A percentile compares a stretch with the other conserved stretches of the same genome.
Evolutionary conservation across 2,329 filamentous ascomycete species (phyloP).

Genomic region (Cryphonectria naterciae): DNA sequence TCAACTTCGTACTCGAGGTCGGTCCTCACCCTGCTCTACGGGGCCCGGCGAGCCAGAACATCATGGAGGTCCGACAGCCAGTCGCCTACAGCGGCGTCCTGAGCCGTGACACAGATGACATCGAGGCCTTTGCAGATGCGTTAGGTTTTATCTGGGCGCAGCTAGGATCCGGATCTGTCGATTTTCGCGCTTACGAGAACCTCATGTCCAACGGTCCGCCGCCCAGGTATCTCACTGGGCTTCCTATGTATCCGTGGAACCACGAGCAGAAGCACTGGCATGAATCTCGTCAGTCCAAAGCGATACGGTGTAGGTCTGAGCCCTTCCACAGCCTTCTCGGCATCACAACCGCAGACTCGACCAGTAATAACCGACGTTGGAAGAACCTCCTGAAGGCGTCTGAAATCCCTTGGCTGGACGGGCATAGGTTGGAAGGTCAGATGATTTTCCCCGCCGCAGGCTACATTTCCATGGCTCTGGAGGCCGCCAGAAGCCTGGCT

Average conservation of each 20-base stretch:
- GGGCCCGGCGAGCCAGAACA: neutral
- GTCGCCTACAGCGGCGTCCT: neutral
- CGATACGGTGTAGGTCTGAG: constrained; percentile 6
- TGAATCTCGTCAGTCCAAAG: constrained; percentile 14
- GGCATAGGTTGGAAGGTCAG: constrained; percentile 42
- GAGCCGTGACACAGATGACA: neutral
- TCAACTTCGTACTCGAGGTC: neutral
- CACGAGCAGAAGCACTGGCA: constrained; percentile 4
- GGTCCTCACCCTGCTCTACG: neutral
- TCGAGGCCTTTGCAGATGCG: neutral
- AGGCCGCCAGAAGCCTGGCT: constrained; percentile 26
- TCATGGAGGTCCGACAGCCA: neutral
- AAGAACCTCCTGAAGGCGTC: neutral
- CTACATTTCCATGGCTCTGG: constrained; percentile 32
- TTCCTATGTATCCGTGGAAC: constrained; percentile 10
- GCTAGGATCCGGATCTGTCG: neutral
- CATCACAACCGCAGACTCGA: neutral
- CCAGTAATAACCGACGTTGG: neutral
- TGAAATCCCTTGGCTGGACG: constrained; percentile 44
- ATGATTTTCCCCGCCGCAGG: constrained; percentile 43
- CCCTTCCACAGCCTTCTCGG: constrained; percentile 35
- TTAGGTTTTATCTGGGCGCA: neutral
- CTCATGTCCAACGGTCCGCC: neutral
- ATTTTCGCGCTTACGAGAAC: neutral
- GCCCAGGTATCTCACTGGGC: neutral